These are phyloP conservation scores for Setaria italica DNA, from an alignment of 202 grass and related monocot species.

Conservation along the genomic window DNA sequence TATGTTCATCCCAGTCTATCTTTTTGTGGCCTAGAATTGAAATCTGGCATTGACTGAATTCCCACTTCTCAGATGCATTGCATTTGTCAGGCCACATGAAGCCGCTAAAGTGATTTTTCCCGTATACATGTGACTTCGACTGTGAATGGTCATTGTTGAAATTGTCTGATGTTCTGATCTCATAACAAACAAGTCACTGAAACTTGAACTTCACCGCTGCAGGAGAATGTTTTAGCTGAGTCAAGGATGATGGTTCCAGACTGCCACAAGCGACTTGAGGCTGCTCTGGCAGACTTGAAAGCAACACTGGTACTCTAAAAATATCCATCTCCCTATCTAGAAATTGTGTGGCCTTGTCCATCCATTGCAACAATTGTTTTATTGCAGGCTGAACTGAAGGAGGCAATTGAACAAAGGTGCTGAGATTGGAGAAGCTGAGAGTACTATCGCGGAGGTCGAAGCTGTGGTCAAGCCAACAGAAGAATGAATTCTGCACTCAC, in stretches of 20 bases:
- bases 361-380: background rate
- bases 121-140: background rate
- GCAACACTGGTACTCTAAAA: slow-evolving; percentile 61
- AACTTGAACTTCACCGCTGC: slow-evolving; percentile 14
- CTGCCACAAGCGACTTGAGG: slow-evolving; percentile 91
- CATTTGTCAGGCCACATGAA: background rate
- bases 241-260: slow-evolving; percentile 98
- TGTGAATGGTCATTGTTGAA: background rate
- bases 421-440: slow-evolving; percentile 84
- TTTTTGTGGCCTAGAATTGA: background rate
- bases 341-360: background rate
- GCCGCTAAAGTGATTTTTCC: background rate
- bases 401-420: slow-evolving; percentile 70
- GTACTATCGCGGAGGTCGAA: slow-evolving; percentile 71
- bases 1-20: background rate
- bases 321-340: background rate
- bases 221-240: slow-evolving; percentile 97
- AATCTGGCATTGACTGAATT: background rate
- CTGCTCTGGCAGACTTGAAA: slow-evolving; percentile 80
- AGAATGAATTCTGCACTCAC: slow-evolving; percentile 38
- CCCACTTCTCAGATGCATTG: slow-evolving; percentile 17
- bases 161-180: background rate
- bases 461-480: slow-evolving; percentile 64
- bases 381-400: slow-evolving; percentile 78
- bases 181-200: background rate